Conservation (phyloP, 805 yeast genomes). For the Pichia nanzhaoensis region DNA sequence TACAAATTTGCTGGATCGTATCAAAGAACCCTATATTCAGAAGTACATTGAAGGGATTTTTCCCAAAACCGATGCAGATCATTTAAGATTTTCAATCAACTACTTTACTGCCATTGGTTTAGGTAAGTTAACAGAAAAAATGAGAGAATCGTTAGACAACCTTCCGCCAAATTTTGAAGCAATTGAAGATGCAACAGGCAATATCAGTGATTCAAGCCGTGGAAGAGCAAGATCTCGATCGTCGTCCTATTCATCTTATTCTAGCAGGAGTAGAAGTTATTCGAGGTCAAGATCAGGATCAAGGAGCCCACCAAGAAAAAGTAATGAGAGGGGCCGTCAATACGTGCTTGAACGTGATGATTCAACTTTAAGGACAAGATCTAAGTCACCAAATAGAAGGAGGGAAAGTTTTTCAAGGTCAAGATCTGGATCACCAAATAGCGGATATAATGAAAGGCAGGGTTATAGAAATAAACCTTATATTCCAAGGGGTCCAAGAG, state of each 20-base stretch:
- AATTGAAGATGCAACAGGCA: constrained; percentile 11
- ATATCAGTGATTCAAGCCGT: constrained; percentile 6
- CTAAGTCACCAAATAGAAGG: constrained; percentile 4
- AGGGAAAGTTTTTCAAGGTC: constrained; percentile 13
- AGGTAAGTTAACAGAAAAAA: constrained; percentile 73
- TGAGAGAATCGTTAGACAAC: constrained; percentile 45
- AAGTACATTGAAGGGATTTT: constrained; percentile 53
- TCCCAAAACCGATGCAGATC: constrained; percentile 48
- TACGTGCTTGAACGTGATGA: not conserved
- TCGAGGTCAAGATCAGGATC: constrained; percentile 16
- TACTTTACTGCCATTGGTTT: constrained; percentile 90
- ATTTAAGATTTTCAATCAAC: constrained; percentile 73
- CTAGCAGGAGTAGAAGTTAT: constrained; percentile 13
- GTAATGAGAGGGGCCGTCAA: not conserved
- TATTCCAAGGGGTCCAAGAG: constrained; percentile 4
- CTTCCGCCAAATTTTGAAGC: constrained; percentile 19
- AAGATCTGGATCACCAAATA: constrained; percentile 12
- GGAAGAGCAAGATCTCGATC: constrained; percentile 17
- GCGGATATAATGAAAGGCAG: not conserved
- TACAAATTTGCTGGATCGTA: constrained; percentile 38
- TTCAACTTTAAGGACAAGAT: not conserved
- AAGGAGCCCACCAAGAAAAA: not conserved
- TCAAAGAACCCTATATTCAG: constrained; percentile 46
- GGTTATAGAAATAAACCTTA: not conserved
- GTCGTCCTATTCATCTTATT: constrained; percentile 14